These are phyloP conservation scores for Bassia scoparia DNA, from an alignment of 148 eudicot species.

Conservation along the genomic window DNA sequence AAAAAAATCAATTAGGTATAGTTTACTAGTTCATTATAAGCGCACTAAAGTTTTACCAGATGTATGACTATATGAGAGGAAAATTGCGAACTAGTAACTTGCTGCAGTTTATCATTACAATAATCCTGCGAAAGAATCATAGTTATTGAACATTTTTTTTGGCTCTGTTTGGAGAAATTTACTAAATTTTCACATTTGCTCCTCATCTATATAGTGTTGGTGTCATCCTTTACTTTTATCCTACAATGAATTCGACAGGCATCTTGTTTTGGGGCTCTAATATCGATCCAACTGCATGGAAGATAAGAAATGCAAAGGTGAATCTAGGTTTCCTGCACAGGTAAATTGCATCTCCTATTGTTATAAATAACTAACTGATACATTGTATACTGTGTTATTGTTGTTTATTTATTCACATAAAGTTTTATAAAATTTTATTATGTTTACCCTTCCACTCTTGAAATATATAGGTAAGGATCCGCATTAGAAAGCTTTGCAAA, in stretches of 20 bases:
- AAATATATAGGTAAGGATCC: slow-evolving; percentile 74
- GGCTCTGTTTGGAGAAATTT: neutral
- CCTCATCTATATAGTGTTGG: neutral
- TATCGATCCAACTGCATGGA: slow-evolving; percentile 99
- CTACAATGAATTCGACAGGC: slow-evolving; percentile 48
- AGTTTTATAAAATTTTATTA: neutral
- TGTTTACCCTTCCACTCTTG: neutral
- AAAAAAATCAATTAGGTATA: too few species aligned
- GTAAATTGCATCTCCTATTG: slow-evolving; percentile 32
- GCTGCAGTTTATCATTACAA: neutral
- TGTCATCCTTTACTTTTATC: slow-evolving; percentile 3
- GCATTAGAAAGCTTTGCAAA: slow-evolving; percentile 73
- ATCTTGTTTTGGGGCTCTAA: slow-evolving; percentile 92
- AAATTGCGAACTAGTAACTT: neutral
- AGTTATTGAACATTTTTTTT: neutral
- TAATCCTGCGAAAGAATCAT: neutral
- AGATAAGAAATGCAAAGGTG: slow-evolving; percentile 98
- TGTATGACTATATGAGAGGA: too few species aligned
- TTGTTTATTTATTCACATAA: neutral
- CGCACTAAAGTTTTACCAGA: too few species aligned
- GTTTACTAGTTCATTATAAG: too few species aligned
- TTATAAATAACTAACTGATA: neutral
- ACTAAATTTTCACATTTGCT: too few species aligned
- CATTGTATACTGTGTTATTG: neutral
- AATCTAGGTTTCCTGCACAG: slow-evolving; percentile 99